Conservation (phyloP, 129 eudicot genomes). For the Logfia minima region DNA sequence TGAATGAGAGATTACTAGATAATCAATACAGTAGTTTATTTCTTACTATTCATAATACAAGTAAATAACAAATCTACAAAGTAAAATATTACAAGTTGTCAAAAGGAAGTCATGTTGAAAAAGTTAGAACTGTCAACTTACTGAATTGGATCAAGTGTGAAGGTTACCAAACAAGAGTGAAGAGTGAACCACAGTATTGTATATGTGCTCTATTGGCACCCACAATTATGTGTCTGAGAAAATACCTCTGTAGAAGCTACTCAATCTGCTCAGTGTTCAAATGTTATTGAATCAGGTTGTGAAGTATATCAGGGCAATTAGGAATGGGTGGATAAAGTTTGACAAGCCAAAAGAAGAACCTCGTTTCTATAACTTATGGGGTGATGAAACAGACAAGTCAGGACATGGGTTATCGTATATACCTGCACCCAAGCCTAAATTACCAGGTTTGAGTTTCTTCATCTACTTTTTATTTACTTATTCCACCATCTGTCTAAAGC, state of each 20-base stretch:
- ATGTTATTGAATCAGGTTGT: slow-evolving; percentile 55
- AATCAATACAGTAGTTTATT: not conserved
- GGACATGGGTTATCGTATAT: slow-evolving; percentile 85
- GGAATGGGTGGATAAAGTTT: slow-evolving; percentile 73
- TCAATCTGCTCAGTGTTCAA: not conserved
- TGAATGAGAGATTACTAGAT: not conserved
- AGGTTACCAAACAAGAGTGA: not conserved
- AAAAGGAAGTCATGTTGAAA: too few relatives aligned
- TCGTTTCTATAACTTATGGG: slow-evolving; percentile 65
- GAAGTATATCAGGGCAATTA: slow-evolving; percentile 67
- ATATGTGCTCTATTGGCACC: not conserved
- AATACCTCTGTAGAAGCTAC: not conserved
- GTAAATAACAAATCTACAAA: not conserved
- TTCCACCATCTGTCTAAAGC: not conserved
- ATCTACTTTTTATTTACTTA: not conserved
- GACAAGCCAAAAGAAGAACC: slow-evolving; percentile 89
- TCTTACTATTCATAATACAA: not conserved
- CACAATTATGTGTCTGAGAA: not conserved
- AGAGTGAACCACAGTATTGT: not conserved
- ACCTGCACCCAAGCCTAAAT: slow-evolving; percentile 87
- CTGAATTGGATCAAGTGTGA: too few relatives aligned
- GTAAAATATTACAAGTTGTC: too few relatives aligned
- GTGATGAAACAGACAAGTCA: slow-evolving; percentile 70
- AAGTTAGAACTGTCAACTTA: too few relatives aligned
- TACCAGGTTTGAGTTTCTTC: slow-evolving; percentile 61